These are phyloP conservation scores for Pestalotiopsis sp. DNA, from an alignment of 2,329 filamentous ascomycete species.

Conservation along the genomic window DNA sequence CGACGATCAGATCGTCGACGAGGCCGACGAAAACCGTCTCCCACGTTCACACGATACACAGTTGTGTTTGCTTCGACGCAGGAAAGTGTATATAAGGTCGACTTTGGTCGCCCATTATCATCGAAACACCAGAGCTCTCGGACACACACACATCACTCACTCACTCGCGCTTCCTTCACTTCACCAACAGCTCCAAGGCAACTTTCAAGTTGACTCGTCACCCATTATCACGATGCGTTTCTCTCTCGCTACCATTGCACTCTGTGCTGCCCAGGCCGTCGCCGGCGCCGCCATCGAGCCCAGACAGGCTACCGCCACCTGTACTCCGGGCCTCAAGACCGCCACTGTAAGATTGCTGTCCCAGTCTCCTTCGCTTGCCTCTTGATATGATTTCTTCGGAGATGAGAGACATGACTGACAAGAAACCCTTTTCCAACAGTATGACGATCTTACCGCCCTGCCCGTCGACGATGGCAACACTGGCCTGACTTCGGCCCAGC, in stretches of 20 bases:
- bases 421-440: background rate
- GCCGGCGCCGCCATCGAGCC: background rate
- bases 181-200: background rate
- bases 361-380: background rate
- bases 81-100: too few relatives aligned
- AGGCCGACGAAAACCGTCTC: too few relatives aligned
- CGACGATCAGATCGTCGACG: too few relatives aligned
- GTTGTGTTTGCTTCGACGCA: too few relatives aligned
- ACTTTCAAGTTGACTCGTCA: background rate
- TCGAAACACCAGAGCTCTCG: too few relatives aligned
- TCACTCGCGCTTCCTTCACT: background rate
- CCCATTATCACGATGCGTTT: background rate
- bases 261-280: background rate
- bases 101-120: too few relatives aligned
- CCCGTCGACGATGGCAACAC: conserved; percentile 6
- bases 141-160: background rate
- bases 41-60: too few relatives aligned
- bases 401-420: background rate
- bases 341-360: background rate
- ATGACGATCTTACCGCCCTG: background rate
- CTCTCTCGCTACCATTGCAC: background rate
- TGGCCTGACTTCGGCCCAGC: background rate
- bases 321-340: background rate
- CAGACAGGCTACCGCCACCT: background rate
- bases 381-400: background rate